A percentile compares a stretch with the other conserved stretches of the same genome.
These are phyloP conservation scores for Suillus paluster DNA, from an alignment of 768 basidiomycete genomes.

Conservation along the genomic window DNA sequence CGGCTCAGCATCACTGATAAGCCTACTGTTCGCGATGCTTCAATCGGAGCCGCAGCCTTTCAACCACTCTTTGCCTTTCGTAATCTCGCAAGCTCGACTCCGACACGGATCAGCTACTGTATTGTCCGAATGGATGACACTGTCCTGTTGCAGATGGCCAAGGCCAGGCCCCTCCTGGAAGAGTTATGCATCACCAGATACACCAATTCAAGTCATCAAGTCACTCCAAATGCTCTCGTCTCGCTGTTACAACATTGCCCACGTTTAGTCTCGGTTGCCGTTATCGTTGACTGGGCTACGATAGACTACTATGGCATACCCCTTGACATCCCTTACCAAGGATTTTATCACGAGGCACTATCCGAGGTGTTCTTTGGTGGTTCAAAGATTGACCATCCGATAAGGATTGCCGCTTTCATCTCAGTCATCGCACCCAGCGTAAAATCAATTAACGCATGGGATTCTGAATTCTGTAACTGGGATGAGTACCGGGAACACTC, in stretches of 20 bases:
- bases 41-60: not conserved
- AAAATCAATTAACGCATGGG: conserved; percentile 31
- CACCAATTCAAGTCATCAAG: not conserved
- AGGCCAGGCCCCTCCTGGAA: conserved; percentile 11
- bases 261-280: not conserved
- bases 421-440: conserved; percentile 35
- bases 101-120: not conserved
- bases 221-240: not conserved
- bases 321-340: not conserved
- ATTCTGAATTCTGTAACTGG: too few relatives aligned
- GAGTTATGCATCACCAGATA: not conserved
- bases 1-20: not conserved
- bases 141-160: not conserved
- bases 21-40: not conserved
- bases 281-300: not conserved
- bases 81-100: not conserved
- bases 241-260: conserved; percentile 7
- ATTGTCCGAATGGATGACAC: not conserved
- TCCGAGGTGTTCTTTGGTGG: not conserved
- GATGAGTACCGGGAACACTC: conserved; percentile 20
- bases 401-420: conserved; percentile 23
- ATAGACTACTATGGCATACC: not conserved
- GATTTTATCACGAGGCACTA: conserved; percentile 2
- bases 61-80: not conserved
- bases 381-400: not conserved